A percentile compares a stretch with the other conserved stretches of the same genome.
phyloP scores from a whole-genome alignment of 2,329 filamentous ascomycete species.

The Tolypocladium cylindrosporum region DNA sequence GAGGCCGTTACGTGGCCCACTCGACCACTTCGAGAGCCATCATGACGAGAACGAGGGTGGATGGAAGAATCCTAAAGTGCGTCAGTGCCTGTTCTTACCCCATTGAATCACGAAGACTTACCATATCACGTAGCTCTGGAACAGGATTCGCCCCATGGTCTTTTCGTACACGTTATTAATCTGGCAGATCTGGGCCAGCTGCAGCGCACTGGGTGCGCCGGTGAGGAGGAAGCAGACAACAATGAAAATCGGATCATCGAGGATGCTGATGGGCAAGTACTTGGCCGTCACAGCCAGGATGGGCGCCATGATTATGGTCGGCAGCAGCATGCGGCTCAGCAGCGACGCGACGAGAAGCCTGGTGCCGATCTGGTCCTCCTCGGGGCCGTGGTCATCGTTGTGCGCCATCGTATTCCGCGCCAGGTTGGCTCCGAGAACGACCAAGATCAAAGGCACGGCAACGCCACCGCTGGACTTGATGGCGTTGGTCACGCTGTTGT shows the following conservation, averaged over 20 bases:
- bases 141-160: conserved; percentile 85
- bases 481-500: conserved; percentile 86
- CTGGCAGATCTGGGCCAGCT: conserved; percentile 96
- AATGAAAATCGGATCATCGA: conserved; percentile 96
- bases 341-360: conserved; percentile 80
- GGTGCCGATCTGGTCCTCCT: conserved; percentile 58
- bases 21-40: conserved; percentile 85
- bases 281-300: conserved; percentile 80
- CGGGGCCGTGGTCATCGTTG: conserved; percentile 52
- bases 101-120: conserved; percentile 30
- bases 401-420: conserved; percentile 79
- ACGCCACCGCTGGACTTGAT: conserved; percentile 79
- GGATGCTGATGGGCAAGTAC: conserved; percentile 82
- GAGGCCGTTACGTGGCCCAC: conserved; percentile 49
- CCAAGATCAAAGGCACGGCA: conserved; percentile 87
- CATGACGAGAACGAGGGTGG: conserved; percentile 83
- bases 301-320: conserved; percentile 86
- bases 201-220: conserved; percentile 84
- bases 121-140: conserved; percentile 86
- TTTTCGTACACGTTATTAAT: conserved; percentile 94
- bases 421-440: conserved; percentile 89
- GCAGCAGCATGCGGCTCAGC: conserved; percentile 83
- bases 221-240: conserved; percentile 96
- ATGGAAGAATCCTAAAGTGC: conserved; percentile 69
- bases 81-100: conserved; percentile 13